Conservation (phyloP, 2,329 filamentous ascomycete genomes). For the Fusarium redolens region DNA sequence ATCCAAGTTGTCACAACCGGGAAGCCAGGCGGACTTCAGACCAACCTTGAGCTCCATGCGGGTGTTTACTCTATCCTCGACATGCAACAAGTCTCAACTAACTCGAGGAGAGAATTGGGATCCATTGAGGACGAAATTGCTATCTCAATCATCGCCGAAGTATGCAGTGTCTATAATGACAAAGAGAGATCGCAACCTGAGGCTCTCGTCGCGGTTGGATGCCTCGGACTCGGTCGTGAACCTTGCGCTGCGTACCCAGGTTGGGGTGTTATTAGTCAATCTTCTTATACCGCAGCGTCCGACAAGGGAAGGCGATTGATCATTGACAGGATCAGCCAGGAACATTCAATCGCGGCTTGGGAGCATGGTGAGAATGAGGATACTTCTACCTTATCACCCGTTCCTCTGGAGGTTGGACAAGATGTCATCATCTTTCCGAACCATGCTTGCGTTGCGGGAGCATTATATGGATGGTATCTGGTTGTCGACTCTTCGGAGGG, state of each 20-base stretch:
- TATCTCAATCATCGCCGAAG: conserved; percentile 68
- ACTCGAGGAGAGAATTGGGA: conserved; percentile 49
- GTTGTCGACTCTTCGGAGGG: conserved; percentile 54
- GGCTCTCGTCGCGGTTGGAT: conserved; percentile 68
- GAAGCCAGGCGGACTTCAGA: conserved; percentile 16
- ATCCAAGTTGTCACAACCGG: neutral
- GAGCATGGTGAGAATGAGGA: conserved; percentile 35
- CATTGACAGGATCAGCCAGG: conserved; percentile 71
- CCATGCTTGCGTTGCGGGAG: conserved; percentile 72
- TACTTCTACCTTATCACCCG: neutral
- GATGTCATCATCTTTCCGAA: conserved; percentile 66
- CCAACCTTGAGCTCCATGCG: conserved; percentile 68
- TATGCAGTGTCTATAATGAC: conserved; percentile 68
- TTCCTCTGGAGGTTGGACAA: conserved; percentile 59
- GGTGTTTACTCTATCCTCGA: conserved; percentile 74
- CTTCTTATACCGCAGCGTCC: neutral
- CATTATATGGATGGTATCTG: conserved; percentile 71
- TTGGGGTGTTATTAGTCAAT: conserved; percentile 67
- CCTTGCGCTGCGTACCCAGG: conserved; percentile 69
- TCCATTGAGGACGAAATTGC: conserved; percentile 60
- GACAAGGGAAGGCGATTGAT: conserved; percentile 54
- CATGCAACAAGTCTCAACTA: conserved; percentile 72
- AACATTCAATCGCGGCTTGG: conserved; percentile 71
- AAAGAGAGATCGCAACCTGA: conserved; percentile 54
- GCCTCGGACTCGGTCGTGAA: conserved; percentile 69